Conservation (phyloP, 495 filamentous ascomycete genomes). For the Penicillium psychrofluorescens region DNA sequence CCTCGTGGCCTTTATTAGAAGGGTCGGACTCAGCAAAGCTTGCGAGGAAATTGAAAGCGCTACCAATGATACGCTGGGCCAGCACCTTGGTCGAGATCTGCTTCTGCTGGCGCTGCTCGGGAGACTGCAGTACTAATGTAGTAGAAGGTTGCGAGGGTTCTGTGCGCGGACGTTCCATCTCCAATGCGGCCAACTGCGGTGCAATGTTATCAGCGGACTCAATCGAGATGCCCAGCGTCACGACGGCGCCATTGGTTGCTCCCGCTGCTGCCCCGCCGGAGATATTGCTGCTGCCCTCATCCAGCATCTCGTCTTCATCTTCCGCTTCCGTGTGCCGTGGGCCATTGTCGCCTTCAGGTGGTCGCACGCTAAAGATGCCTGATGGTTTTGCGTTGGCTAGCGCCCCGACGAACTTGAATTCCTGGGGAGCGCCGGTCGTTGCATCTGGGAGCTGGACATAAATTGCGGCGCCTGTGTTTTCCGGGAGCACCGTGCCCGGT, state of each 20-base stretch:
- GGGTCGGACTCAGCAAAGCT: slow-evolving; percentile 61
- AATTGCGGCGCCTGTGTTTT: slow-evolving; percentile 75
- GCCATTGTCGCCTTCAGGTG: slow-evolving; percentile 4
- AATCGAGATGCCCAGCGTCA: slow-evolving; percentile 76
- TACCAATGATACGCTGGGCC: slow-evolving; percentile 87
- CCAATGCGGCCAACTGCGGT: slow-evolving; percentile 54
- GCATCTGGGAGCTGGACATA: slow-evolving; percentile 64
- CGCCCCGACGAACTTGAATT: slow-evolving; percentile 79
- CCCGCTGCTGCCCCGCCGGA: not conserved
- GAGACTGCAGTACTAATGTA: slow-evolving; percentile 21
- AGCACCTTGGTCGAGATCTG: slow-evolving; percentile 60
- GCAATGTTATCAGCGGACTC: slow-evolving; percentile 69
- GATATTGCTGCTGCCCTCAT: slow-evolving; percentile 21
- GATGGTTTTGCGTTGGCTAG: slow-evolving; percentile 83
- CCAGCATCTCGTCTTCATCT: slow-evolving; percentile 38
- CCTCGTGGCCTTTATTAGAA: slow-evolving; percentile 54
- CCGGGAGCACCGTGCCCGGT: slow-evolving; percentile 67
- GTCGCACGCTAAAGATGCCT: slow-evolving; percentile 69
- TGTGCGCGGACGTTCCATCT: slow-evolving; percentile 25
- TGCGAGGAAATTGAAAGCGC: slow-evolving; percentile 95
- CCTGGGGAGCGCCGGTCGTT: slow-evolving; percentile 23
- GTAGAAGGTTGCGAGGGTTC: slow-evolving; percentile 15
- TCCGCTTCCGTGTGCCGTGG: slow-evolving; percentile 20
- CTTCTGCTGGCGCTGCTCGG: slow-evolving; percentile 20
- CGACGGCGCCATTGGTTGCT: slow-evolving; percentile 23